Percentiles rank a stretch among this genome's conserved stretches.
These are phyloP conservation scores for Wickerhamomyces bisporus DNA, from an alignment of 805 yeast genomes.

Conservation along the genomic window DNA sequence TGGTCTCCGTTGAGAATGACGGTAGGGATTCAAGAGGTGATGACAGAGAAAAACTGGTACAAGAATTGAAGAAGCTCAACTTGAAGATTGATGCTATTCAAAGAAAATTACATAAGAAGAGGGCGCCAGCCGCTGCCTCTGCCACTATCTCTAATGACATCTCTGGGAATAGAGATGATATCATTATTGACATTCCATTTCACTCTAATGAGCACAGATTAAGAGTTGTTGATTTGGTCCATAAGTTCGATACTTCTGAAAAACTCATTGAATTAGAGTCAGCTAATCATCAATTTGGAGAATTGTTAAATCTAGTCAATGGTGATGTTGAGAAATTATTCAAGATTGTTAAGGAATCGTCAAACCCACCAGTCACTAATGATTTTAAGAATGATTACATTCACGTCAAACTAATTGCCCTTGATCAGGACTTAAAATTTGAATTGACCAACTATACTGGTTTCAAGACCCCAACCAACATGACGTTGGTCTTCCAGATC, in stretches of 20 bases:
- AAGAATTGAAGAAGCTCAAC: not conserved
- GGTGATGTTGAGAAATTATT: not conserved
- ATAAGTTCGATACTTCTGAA: constrained; percentile 6
- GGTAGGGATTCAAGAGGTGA: not conserved
- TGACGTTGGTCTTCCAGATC: not conserved
- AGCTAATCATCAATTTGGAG: constrained; percentile 2
- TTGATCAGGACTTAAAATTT: not conserved
- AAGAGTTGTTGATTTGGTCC: not conserved
- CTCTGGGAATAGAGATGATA: not conserved
- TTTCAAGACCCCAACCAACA: not conserved
- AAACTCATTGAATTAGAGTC: constrained; percentile 5
- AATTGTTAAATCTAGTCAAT: not conserved
- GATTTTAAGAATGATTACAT: not conserved
- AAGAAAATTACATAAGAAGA: not conserved
- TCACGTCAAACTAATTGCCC: no score
- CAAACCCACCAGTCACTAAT: not conserved
- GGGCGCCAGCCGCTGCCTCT: no score
- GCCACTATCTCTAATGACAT: no score
- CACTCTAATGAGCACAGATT: not conserved
- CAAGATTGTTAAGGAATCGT: not conserved
- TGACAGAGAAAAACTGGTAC: not conserved
- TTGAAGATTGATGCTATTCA: not conserved
- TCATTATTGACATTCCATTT: constrained; percentile 8
- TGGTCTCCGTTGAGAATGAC: not conserved
- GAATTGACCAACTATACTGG: not conserved